Conservation (phyloP, 1,284 basidiomycete genomes). For the Waitea zeae region DNA sequence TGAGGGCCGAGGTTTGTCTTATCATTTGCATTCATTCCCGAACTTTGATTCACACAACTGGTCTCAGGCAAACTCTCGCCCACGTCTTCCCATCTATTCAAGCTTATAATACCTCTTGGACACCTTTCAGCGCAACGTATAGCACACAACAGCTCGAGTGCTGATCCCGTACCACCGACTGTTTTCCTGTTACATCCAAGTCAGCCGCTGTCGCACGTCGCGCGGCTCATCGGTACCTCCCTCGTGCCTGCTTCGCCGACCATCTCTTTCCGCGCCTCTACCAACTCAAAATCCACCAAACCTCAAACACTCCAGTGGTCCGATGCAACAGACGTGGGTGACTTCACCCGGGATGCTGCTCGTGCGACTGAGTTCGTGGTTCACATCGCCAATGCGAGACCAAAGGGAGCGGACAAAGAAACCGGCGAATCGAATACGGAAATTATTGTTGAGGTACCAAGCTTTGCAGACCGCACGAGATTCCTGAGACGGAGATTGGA, state of each 20-base stretch:
- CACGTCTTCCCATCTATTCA: slow-evolving; percentile 48
- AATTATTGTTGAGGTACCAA: slow-evolving; percentile 39
- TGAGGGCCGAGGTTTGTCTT: too few species aligned
- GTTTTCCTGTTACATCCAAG: slow-evolving; percentile 44
- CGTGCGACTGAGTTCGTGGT: slow-evolving; percentile 37
- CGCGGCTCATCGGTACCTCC: slow-evolving; percentile 27
- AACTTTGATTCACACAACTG: slow-evolving; percentile 5
- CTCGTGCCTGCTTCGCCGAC: slow-evolving; percentile 17
- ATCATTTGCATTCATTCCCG: too few species aligned
- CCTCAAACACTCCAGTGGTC: slow-evolving; percentile 31
- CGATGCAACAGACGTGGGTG: slow-evolving; percentile 47
- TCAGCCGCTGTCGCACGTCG: slow-evolving; percentile 41
- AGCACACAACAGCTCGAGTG: slow-evolving; percentile 6
- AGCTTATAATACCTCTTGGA: slow-evolving; percentile 38
- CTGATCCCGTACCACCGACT: slow-evolving; percentile 21
- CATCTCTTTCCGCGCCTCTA: slow-evolving; percentile 32
- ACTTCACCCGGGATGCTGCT: slow-evolving; percentile 49
- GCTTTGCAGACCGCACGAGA: slow-evolving; percentile 42
- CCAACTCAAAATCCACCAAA: too few species aligned
- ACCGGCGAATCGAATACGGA: too few species aligned
- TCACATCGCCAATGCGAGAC: slow-evolving; percentile 18
- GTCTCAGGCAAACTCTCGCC: slow-evolving; percentile 35
- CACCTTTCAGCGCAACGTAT: slow-evolving; percentile 9
- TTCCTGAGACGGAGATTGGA: slow-evolving; percentile 36
- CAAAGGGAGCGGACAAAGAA: too few species aligned